Conservation (phyloP, 768 basidiomycete species). For the Fibroporia radiculosa region DNA sequence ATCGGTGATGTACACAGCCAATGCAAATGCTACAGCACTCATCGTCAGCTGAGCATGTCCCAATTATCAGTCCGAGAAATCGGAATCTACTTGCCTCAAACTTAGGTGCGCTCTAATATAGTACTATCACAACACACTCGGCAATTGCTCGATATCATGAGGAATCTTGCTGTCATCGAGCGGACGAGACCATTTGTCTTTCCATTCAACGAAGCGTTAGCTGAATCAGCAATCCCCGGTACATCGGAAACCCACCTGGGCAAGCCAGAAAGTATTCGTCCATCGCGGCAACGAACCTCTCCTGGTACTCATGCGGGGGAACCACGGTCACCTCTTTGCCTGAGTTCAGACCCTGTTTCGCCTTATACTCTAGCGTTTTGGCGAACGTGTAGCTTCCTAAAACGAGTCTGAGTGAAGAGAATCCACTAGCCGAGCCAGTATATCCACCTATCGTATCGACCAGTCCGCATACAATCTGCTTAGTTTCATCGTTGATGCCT, state of each 20-base stretch:
- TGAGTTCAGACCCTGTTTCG: slow-evolving; percentile 66
- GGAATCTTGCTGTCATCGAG: slow-evolving; percentile 23
- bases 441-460: slow-evolving; percentile 71
- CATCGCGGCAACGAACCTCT: slow-evolving; percentile 65
- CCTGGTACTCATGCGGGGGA: slow-evolving; percentile 73
- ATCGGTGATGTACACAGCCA: no score
- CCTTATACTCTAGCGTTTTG: slow-evolving; percentile 81
- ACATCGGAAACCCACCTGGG: slow-evolving; percentile 43
- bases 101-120: neutral
- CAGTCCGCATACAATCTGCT: slow-evolving; percentile 68
- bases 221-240: neutral
- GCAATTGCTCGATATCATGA: slow-evolving; percentile 20
- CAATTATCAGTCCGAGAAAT: no score
- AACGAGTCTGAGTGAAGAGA: neutral
- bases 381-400: slow-evolving; percentile 76
- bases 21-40: no score
- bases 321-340: slow-evolving; percentile 75
- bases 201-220: neutral
- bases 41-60: no score
- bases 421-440: neutral
- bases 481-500: slow-evolving; percentile 59
- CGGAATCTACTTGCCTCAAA: no score
- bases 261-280: slow-evolving; percentile 73
- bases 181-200: slow-evolving; percentile 33
- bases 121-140: slow-evolving; percentile 24